Evolutionary conservation across 176 grass and related monocot genomes (phyloP), one percentile per base, ranked within the genome.

Genomic region (Oryza meyeriana): DNA sequence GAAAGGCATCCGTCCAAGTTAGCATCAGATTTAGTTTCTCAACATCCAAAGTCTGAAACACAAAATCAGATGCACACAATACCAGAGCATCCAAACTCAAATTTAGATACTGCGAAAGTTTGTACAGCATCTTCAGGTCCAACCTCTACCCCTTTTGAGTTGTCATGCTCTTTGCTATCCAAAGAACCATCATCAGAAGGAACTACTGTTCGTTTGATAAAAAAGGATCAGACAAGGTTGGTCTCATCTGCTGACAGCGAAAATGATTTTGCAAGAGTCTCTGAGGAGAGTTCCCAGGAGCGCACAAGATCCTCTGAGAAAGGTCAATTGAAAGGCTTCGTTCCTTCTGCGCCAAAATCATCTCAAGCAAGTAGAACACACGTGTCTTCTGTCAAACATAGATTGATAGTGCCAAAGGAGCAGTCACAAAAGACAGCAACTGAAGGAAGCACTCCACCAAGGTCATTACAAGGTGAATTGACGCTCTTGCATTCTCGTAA

Each of bases 361-460:
- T 87, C 84, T 65, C 92, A 91, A 79, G 69, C 57, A 76, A 93
- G 84, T 64, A 95, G 82, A 91, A 74, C 79, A 71, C 32, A 73
- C 73, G 48, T 52, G 45, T 75, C 91, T 86, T 69, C 85, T 36
- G 55, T 69, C 73, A 94, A 94, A 71, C 77, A 83, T 81, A 89
- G 77, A 84, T 64, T 85, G 75, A 76, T 81, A 12, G 76, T 76
- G 59, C 63, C 76, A 79, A 97, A 92, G 59, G 89, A 97, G 70
- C 89, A 88, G 75, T 71, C 72, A 33, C 88, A 82, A 57, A 97
- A 87, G 87, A 63, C 79, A 67, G 55, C 45, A 57, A n/a, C 27
- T 20, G 87, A 69, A 42, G 83, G 47, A 78, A 76, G 65, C 20
- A 57, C 36, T 72, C 38, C 78, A 45, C 68, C 77, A 82, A 74